These are phyloP conservation scores for Xylariaceae sp. DNA, from an alignment of 2,329 filamentous ascomycete species.

Conservation along the genomic window DNA sequence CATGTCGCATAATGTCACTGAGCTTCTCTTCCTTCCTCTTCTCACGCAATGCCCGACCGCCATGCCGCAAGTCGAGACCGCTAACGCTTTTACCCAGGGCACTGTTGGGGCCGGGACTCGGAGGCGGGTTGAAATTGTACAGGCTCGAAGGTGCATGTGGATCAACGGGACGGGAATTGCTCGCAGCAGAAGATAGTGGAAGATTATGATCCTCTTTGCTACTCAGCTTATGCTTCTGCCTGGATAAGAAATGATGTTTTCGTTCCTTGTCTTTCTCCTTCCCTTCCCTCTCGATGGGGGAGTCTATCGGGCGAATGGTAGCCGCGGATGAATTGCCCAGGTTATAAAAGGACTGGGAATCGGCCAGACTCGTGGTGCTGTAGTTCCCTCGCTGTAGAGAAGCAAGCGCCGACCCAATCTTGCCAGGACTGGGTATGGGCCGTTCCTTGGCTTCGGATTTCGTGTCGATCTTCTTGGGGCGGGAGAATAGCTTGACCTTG, in stretches of 20 bases:
- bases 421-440: slow-evolving; percentile 74
- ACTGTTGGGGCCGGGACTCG: slow-evolving; percentile 71
- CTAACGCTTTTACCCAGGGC: slow-evolving; percentile 84
- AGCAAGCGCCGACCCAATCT: slow-evolving; percentile 71
- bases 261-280: slow-evolving; percentile 74
- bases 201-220: slow-evolving; percentile 76
- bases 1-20: slow-evolving; percentile 51
- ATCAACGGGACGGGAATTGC: slow-evolving; percentile 78
- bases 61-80: slow-evolving; percentile 79
- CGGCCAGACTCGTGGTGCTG: slow-evolving; percentile 74
- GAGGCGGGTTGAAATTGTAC: slow-evolving; percentile 79
- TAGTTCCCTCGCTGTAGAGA: slow-evolving; percentile 71
- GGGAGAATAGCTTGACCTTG: slow-evolving; percentile 82
- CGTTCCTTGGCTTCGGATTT: slow-evolving; percentile 72
- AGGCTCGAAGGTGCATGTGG: slow-evolving; percentile 76
- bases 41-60: slow-evolving; percentile 76
- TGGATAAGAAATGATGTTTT: slow-evolving; percentile 79
- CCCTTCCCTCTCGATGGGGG: slow-evolving; percentile 53
- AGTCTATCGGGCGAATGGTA: slow-evolving; percentile 72
- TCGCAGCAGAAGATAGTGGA: slow-evolving; percentile 76
- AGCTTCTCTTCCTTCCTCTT: slow-evolving; percentile 79
- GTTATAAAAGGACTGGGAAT: slow-evolving; percentile 74
- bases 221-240: slow-evolving; percentile 79
- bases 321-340: slow-evolving; percentile 78
- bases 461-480: slow-evolving; percentile 76